Conservation (phyloP, 208 protist genomes). For the Trypanosoma grayi region DNA sequence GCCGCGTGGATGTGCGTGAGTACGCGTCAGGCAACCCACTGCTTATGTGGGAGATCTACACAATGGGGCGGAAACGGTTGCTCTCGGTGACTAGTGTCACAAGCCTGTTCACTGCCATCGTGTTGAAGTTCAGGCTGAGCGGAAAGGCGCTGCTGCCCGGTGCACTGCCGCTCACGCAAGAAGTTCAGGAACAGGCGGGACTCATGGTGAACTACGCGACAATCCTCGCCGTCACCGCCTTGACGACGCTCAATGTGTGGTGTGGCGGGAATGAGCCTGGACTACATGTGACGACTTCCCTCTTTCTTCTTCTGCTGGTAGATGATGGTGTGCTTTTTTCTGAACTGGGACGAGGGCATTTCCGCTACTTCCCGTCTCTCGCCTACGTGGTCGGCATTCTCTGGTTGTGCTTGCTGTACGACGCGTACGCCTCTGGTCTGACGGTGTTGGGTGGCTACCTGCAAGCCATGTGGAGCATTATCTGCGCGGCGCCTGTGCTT, state of each 20-base stretch:
- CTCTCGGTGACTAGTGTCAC: slow-evolving; percentile 45
- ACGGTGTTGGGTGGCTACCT: neutral
- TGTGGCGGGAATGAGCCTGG: slow-evolving; percentile 55
- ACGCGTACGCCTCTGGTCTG: slow-evolving; percentile 29
- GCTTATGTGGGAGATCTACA: slow-evolving; percentile 58
- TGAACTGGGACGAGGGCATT: slow-evolving; percentile 32
- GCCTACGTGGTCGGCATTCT: slow-evolving; percentile 39
- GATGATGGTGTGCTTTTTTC: slow-evolving; percentile 63
- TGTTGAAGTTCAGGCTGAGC: slow-evolving; percentile 61
- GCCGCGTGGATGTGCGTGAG: slow-evolving; percentile 15
- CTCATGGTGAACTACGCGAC: slow-evolving; percentile 57
- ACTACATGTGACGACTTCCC: slow-evolving; percentile 53
- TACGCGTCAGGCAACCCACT: slow-evolving; percentile 13
- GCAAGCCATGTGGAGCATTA: slow-evolving; percentile 15
- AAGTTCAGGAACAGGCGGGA: slow-evolving; percentile 31
- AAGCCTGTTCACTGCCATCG: slow-evolving; percentile 58
- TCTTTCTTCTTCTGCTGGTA: slow-evolving; percentile 72
- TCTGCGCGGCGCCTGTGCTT: slow-evolving; percentile 27
- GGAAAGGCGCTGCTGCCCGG: slow-evolving; percentile 55
- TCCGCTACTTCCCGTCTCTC: slow-evolving; percentile 70
- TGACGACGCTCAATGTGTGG: slow-evolving; percentile 61
- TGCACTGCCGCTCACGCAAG: slow-evolving; percentile 31
- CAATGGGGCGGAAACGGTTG: slow-evolving; percentile 53
- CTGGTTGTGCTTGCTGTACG: slow-evolving; percentile 44
- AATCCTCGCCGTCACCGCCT: slow-evolving; percentile 38